phyloP scores from a whole-genome alignment of 2,329 filamentous ascomycete genomes.

The Orbilia javanica region DNA sequence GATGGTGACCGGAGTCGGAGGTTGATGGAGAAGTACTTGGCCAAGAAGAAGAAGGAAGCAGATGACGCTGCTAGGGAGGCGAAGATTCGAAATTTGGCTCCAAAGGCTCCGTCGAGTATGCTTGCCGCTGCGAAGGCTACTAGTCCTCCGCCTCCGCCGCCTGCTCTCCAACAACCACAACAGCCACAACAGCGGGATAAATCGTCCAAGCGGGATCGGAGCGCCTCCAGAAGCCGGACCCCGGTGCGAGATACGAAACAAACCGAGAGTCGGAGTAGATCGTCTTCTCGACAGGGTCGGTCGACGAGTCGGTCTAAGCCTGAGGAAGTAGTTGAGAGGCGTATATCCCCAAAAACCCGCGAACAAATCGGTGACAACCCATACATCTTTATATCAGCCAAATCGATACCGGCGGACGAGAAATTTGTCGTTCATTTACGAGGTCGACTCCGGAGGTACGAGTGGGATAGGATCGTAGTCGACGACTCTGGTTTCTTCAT shows the following conservation, averaged over 20 bases:
- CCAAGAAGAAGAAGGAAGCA: constrained; percentile 75
- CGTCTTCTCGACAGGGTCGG: constrained; percentile 60
- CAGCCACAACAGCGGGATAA: constrained; percentile 42
- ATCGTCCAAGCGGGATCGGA: constrained; percentile 57
- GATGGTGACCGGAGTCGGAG: constrained; percentile 85
- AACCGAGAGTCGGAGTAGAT: constrained; percentile 22
- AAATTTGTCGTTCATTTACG: constrained; percentile 91
- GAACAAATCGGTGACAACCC: constrained; percentile 77
- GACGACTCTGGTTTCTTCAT: constrained; percentile 92
- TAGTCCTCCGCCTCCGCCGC: constrained; percentile 60
- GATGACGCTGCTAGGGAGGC: constrained; percentile 66
- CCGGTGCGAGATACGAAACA: constrained; percentile 34
- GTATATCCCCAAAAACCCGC: constrained; percentile 67
- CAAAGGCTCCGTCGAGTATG: constrained; percentile 63
- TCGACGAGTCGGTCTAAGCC: constrained; percentile 66
- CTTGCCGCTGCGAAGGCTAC: constrained; percentile 59
- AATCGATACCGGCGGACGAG: constrained; percentile 85
- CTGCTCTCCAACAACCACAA: constrained; percentile 60
- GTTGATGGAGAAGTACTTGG: constrained; percentile 80
- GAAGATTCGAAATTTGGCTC: constrained; percentile 59
- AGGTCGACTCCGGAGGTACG: constrained; percentile 85
- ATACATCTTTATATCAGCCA: constrained; percentile 89
- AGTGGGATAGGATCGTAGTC: constrained; percentile 82
- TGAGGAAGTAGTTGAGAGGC: constrained; percentile 62
- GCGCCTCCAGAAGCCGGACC: constrained; percentile 33